Evolutionary conservation across 2,329 filamentous ascomycete species (phyloP), one percentile per base, ranked within the genome.

Genomic region (Elsinoe batatas): DNA sequence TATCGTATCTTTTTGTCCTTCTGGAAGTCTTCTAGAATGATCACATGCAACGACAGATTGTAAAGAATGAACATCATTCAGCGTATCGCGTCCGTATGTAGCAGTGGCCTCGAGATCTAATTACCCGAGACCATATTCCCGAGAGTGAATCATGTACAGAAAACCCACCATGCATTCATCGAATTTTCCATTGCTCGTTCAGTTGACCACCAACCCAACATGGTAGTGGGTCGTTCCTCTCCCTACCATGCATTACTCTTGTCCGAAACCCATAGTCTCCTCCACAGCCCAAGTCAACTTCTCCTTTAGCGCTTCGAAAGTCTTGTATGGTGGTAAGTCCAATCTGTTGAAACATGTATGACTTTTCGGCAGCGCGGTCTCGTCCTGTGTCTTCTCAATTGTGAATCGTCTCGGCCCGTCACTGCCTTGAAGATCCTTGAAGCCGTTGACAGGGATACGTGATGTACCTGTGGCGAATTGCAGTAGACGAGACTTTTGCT

Each of bases 331-430:
- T 38, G 93, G 93, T 50, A 98, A 76, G 72, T 98, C 93, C 62
- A 98, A 80, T 65, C 93, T 90, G 72, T 98, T 98, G 79, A 98
- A 98, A 74, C 93, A 98, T 64, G 93, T 98, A 70, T 98, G 93
- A 58, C 90, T 93, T 75, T 98, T 98, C 32, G 93, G 93, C 67
- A 98, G 71, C 64, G 96, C 95, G 59, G 79, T 83, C 53, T 91
- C 77, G 68, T 97, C 93, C 57, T 93, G 93, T 36, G 91, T 89
- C 76, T 97, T 97, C 71, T 98, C 93, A 71, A 98, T 97, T 0
- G 93, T 98, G 67, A 98, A 98, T 60, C 93, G 79, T 72, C 93
- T 81, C 8, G 93, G 93, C 3, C 93, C 93, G 69, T 98, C 93
- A 63, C 90, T 95, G 38, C 93, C 93, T 72, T 98, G 93, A 53